phyloP scores from a whole-genome alignment of 805 yeast species.

The Ogataea minuta region DNA sequence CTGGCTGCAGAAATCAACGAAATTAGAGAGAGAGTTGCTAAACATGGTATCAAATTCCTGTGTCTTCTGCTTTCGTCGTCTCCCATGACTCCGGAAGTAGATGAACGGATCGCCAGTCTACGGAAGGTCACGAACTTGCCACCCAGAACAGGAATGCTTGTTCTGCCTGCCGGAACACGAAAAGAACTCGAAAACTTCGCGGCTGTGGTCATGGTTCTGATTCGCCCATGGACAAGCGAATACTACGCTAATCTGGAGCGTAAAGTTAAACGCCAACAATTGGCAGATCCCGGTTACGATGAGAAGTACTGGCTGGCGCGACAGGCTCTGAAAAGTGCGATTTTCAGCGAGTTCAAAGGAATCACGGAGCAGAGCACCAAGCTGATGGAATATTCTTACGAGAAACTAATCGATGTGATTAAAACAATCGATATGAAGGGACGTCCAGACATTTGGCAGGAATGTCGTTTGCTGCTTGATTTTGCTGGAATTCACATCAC shows the following conservation, averaged over 20 bases:
- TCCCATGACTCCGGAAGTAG: slow-evolving; percentile 32
- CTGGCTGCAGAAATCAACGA: slow-evolving; percentile 38
- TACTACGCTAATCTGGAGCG: slow-evolving; percentile 43
- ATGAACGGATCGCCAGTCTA: slow-evolving; percentile 36
- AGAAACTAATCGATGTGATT: slow-evolving; percentile 42
- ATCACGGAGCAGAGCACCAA: slow-evolving; percentile 48
- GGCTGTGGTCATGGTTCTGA: slow-evolving; percentile 36
- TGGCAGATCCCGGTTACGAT: slow-evolving; percentile 25
- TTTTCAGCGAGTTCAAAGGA: slow-evolving; percentile 47
- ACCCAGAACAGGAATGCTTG: slow-evolving; percentile 43
- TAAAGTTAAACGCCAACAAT: slow-evolving; percentile 38
- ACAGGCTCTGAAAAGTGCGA: slow-evolving; percentile 50
- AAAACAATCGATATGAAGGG: slow-evolving; percentile 25
- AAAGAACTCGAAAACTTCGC: slow-evolving; percentile 43
- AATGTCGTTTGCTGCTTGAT: slow-evolving; percentile 54
- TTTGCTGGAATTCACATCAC: slow-evolving; percentile 60
- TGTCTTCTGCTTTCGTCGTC: slow-evolving; percentile 35
- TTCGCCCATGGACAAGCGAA: slow-evolving; percentile 42
- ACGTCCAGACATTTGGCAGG: slow-evolving; percentile 37
- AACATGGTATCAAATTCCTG: slow-evolving; percentile 34
- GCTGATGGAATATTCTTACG: slow-evolving; percentile 52
- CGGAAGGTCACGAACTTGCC: slow-evolving; percentile 44
- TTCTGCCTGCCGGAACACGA: slow-evolving; percentile 40
- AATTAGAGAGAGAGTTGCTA: slow-evolving; percentile 32
- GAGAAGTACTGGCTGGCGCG: slow-evolving; percentile 45